Conservation (phyloP, 495 filamentous ascomycete genomes). For the Penicillium arizonense region DNA sequence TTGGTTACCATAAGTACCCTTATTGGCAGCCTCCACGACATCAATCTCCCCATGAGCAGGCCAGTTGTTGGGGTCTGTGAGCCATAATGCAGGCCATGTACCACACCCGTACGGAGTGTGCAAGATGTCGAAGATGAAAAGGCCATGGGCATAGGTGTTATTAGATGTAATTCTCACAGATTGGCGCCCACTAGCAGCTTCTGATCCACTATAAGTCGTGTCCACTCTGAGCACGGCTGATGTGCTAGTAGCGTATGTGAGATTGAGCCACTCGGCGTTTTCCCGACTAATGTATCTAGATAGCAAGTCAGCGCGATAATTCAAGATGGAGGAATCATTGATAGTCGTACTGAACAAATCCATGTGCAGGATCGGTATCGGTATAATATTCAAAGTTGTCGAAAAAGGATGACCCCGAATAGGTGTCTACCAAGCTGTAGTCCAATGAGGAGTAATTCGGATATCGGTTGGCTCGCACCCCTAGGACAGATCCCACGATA, state of each 20-base stretch:
- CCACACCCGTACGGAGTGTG: slow-evolving; percentile 42
- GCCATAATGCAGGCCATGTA: slow-evolving; percentile 55
- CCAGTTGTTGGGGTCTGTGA: slow-evolving; percentile 54
- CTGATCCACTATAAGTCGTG: slow-evolving; percentile 27
- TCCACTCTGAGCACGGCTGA: slow-evolving; percentile 52
- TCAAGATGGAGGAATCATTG: neutral
- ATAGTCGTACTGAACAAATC: slow-evolving; percentile 33
- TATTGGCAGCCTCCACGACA: slow-evolving; percentile 36
- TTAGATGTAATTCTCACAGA: slow-evolving; percentile 47
- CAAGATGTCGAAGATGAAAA: slow-evolving; percentile 47
- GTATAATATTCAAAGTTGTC: slow-evolving; percentile 49
- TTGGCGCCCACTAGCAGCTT: slow-evolving; percentile 32
- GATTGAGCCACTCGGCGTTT: slow-evolving; percentile 31
- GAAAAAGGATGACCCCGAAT: slow-evolving; percentile 41
- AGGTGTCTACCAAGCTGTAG: slow-evolving; percentile 44
- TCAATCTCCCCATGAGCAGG: slow-evolving; percentile 45
- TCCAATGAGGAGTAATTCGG: slow-evolving; percentile 44
- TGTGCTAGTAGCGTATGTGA: slow-evolving; percentile 39
- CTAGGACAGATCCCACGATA: slow-evolving; percentile 47
- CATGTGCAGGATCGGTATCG: slow-evolving; percentile 39
- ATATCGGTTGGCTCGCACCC: slow-evolving; percentile 36
- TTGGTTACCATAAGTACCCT: slow-evolving; percentile 27
- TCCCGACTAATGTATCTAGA: slow-evolving; percentile 15
- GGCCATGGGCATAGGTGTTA: slow-evolving; percentile 41
- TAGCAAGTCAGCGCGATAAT: neutral